A percentile compares a stretch with the other conserved stretches of the same genome.
Evolutionary conservation across 176 grass and related monocot species (phyloP).

Genomic region (Raddia guianensis): DNA sequence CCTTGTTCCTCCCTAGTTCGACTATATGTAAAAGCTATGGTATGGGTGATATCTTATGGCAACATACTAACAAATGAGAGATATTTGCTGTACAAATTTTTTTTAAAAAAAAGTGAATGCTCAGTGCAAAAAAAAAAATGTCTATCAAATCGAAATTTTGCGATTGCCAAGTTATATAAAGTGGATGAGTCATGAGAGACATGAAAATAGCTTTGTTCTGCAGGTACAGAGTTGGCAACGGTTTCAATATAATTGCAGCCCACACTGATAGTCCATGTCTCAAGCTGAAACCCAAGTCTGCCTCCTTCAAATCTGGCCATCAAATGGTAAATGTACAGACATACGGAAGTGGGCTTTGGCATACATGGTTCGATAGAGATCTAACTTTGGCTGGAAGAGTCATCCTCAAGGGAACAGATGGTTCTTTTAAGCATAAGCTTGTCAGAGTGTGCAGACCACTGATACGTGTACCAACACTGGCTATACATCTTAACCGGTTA

Average conservation of each 20-base stretch:
- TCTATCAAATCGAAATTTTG: not conserved
- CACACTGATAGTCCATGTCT: constrained; percentile 96
- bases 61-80: not conserved
- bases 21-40: not conserved
- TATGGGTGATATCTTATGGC: not conserved
- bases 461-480: constrained; percentile 86
- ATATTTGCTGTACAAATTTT: not conserved
- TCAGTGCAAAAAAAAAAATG: not conserved
- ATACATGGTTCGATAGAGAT: constrained; percentile 97
- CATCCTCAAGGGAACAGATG: constrained; percentile 74
- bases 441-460: constrained; percentile 86
- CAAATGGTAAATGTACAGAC: constrained; percentile 93
- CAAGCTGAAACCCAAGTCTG: constrained; percentile 88
- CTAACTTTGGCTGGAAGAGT: constrained; percentile 87
- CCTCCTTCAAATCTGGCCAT: constrained; percentile 77
- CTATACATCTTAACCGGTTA: constrained; percentile 99
- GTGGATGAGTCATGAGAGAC: not conserved
- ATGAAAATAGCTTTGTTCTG: constrained; percentile 24
- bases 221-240: constrained; percentile 80
- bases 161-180: not conserved
- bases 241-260: constrained; percentile 89
- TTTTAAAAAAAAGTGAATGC: not conserved
- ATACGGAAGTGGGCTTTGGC: constrained; percentile 80
- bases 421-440: constrained; percentile 78
- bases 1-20: not conserved